A percentile compares a stretch with the other conserved stretches of the same genome.
These are phyloP conservation scores for Capsella bursapastoris DNA, from an alignment of 345 rosid genomes.

Conservation along the genomic window DNA sequence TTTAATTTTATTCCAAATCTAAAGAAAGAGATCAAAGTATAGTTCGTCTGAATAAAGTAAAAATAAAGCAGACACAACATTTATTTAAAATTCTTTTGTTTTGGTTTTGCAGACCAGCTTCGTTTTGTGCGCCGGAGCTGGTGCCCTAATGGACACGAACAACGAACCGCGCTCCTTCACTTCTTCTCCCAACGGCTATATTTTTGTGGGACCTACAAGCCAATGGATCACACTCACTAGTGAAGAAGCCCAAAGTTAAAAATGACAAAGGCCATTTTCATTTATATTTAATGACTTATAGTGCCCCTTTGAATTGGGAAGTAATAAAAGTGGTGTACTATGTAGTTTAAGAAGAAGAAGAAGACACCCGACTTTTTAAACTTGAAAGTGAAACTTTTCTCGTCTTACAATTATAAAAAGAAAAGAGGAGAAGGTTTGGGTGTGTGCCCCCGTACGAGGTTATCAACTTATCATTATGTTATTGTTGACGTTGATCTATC, in stretches of 20 bases:
- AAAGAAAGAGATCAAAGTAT: constrained; percentile 4
- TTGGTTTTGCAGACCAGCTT: constrained; percentile 28
- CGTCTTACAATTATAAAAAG: not conserved
- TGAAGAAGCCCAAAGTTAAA: not conserved
- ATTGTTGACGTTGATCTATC: constrained; percentile 35
- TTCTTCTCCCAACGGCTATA: constrained; percentile 39
- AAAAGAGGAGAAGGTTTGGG: not conserved
- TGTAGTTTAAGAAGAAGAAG: constrained; percentile 1
- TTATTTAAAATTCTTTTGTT: not conserved
- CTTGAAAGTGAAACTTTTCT: constrained; percentile 21
- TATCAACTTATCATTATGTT: not conserved
- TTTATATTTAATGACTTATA: not conserved
- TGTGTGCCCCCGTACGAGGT: constrained; percentile 44
- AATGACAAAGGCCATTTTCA: not conserved
- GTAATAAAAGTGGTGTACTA: not conserved
- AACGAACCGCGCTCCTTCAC: constrained; percentile 40
- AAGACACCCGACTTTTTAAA: constrained; percentile 24
- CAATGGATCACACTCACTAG: constrained; percentile 12
- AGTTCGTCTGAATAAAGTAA: constrained; percentile 12
- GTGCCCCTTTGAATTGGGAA: not conserved
- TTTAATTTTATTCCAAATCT: constrained; percentile 13
- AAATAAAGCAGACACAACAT: constrained; percentile 12
- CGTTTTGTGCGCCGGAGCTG: constrained; percentile 40
- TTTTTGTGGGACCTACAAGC: constrained; percentile 34
- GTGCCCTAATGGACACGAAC: constrained; percentile 12